Conservation (phyloP, 2,329 filamentous ascomycete species). For the Amauroascus niger region DNA sequence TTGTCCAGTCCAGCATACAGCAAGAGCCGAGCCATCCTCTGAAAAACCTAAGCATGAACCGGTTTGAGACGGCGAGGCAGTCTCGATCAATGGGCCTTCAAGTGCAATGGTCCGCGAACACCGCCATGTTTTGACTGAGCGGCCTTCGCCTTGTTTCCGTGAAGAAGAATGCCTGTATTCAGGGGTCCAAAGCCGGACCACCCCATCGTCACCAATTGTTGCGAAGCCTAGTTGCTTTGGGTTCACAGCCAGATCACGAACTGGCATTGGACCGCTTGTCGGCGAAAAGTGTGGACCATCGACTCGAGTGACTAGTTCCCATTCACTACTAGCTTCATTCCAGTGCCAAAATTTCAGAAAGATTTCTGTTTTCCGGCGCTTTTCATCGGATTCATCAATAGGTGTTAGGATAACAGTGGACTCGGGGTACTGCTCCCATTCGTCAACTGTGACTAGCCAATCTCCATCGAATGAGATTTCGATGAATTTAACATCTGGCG, state of each 20-base stretch:
- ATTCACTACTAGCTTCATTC: constrained; percentile 46
- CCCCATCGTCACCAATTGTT: constrained; percentile 71
- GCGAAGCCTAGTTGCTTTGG: constrained; percentile 64
- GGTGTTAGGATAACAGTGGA: constrained; percentile 54
- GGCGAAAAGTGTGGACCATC: constrained; percentile 65
- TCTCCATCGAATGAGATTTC: constrained; percentile 68
- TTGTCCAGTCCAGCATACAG: constrained; percentile 42
- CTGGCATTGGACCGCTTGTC: constrained; percentile 43
- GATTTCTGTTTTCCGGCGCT: constrained; percentile 48
- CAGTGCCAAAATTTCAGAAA: constrained; percentile 85
- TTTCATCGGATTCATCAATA: constrained; percentile 15
- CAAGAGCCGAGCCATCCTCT: constrained; percentile 74
- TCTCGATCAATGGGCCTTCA: constrained; percentile 32
- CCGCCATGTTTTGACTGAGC: constrained; percentile 63
- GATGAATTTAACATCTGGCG: constrained; percentile 68
- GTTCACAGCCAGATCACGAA: constrained; percentile 65
- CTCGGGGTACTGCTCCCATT: constrained; percentile 66
- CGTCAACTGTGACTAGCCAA: constrained; percentile 87
- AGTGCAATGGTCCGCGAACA: constrained; percentile 50
- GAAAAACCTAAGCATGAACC: constrained; percentile 64
- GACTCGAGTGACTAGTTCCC: constrained; percentile 72
- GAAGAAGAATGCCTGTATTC: constrained; percentile 58
- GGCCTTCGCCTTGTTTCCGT: constrained; percentile 42
- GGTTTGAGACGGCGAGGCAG: constrained; percentile 23
- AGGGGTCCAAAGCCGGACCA: constrained; percentile 72